Base-by-base conservation (phyloP, 139 green algal genomes). In the Picochlorum sp. region DNA sequence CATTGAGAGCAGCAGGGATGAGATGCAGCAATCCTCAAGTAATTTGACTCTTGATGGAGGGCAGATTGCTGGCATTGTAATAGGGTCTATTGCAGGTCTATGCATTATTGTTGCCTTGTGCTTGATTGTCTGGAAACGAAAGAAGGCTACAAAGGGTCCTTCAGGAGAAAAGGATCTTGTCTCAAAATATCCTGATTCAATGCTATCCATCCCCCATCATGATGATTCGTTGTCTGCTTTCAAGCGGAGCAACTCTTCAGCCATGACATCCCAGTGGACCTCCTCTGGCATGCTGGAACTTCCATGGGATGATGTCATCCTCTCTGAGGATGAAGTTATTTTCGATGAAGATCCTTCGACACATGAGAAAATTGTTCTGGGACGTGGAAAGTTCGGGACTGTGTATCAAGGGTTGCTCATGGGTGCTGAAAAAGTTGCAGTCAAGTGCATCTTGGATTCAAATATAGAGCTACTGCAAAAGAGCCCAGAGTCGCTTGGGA, bases 391-490 rank as follows among this genome's bases (percentile, higher is more conserved):
- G 4, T 65, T 65, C 11, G 58, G 58, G 6, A 65, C 57, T 15
- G 58, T 65, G 2, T 65, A 65, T 20, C 57, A 59, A 57, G 58
- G n/a, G 1, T 57, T n/a, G 23, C 21, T 26, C n/a, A 18, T 55
- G 20, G 23, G 21, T 65, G 20, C n/a, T 18, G 20, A 56, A 9
- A 51, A 15, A 57, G 58, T 65, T 20, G 58, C 58, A 28, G 58
- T 65, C 4, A 65, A 65, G 47, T 54, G 47, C 0, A 54, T 54
- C 47, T 21, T 26, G n/a, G 18, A 21, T 54, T 20, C 16, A 26
- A 21, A 54, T 54, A 20, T 54, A 21, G 47, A 54, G 47, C 2
- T 21, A 26, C 16, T 54, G 1, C 47, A 54, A 26, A 10, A 26
- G 16, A 21, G 6, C 47, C 18, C n/a, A 54, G 47, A 20, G 18